These are phyloP conservation scores for Alternaria sp. DNA, from an alignment of 2,329 filamentous ascomycete genomes.

Conservation along the genomic window DNA sequence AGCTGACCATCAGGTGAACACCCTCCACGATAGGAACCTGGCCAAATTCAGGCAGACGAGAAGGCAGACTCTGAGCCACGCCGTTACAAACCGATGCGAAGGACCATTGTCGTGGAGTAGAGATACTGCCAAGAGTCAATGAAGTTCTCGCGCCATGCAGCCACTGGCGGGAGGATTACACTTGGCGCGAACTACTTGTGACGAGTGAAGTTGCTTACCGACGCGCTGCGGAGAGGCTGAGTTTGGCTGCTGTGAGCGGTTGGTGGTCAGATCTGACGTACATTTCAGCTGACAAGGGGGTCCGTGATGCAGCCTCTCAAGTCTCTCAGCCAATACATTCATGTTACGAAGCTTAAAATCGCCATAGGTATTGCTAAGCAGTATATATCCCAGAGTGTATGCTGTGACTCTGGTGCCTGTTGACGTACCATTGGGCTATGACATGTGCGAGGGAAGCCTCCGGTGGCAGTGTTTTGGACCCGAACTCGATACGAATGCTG, in stretches of 20 bases:
- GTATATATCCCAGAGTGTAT: background rate
- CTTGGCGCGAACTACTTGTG: slow-evolving; percentile 7
- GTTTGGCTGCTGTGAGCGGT: background rate
- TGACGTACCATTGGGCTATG: background rate
- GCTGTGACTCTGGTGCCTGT: background rate
- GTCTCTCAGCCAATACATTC: background rate
- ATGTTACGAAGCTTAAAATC: background rate
- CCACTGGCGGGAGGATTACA: background rate
- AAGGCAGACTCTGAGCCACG: slow-evolving; percentile 6
- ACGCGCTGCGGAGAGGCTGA: background rate
- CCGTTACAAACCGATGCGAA: background rate
- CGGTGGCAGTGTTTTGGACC: background rate
- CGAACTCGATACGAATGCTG: background rate
- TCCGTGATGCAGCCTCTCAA: background rate
- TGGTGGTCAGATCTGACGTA: slow-evolving; percentile 12
- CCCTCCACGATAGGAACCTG: background rate
- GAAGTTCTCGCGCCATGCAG: background rate
- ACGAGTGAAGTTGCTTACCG: background rate
- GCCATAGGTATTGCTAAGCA: background rate
- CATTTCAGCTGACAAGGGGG: slow-evolving; percentile 7
- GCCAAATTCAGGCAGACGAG: background rate
- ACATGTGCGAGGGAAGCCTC: background rate
- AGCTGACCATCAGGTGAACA: background rate
- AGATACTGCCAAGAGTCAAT: background rate
- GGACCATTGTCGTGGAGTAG: slow-evolving; percentile 2